Evolutionary conservation across 164 flowering plant genomes (phyloP).

Genomic region (Brasenia schreberi): DNA sequence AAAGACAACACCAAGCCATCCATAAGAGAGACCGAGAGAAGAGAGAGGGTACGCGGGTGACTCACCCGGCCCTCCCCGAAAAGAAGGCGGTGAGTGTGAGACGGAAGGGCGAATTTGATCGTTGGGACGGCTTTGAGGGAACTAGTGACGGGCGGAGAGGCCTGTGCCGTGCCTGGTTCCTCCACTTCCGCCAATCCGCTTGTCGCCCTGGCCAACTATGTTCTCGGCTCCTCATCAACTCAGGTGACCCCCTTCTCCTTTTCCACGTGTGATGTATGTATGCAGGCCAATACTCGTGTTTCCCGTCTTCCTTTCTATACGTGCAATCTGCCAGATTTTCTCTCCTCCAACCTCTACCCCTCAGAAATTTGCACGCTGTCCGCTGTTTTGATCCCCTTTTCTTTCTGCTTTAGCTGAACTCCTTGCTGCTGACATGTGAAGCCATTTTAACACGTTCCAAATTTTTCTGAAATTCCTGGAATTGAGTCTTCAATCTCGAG

Average conservation of each 20-base stretch:
- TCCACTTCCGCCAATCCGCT: slow-evolving; percentile 66
- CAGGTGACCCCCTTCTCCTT: slow-evolving; percentile 25
- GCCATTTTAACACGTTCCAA: too few relatives aligned
- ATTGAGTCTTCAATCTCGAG: too few relatives aligned
- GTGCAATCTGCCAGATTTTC: background rate
- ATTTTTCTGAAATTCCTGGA: too few relatives aligned
- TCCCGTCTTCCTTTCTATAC: background rate
- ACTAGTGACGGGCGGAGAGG: slow-evolving; percentile 72
- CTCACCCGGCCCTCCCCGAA: background rate
- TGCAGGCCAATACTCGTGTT: background rate
- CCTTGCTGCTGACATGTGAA: too few relatives aligned
- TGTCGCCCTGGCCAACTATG: slow-evolving; percentile 64
- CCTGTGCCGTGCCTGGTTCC: slow-evolving; percentile 72
- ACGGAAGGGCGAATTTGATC: background rate
- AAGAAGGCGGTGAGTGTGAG: background rate
- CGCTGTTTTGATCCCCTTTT: too few relatives aligned
- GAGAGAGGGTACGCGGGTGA: background rate
- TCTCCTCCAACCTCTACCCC: background rate
- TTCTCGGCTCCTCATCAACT: slow-evolving; percentile 72
- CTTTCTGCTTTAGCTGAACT: too few relatives aligned
- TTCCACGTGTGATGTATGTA: background rate
- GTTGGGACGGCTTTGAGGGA: slow-evolving; percentile 73
- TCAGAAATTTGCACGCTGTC: too few relatives aligned
- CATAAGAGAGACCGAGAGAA: background rate
- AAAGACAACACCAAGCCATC: too few relatives aligned